phyloP scores from a whole-genome alignment of 2,329 filamentous ascomycete species.

The Phaeosphaeriaceae sp. region DNA sequence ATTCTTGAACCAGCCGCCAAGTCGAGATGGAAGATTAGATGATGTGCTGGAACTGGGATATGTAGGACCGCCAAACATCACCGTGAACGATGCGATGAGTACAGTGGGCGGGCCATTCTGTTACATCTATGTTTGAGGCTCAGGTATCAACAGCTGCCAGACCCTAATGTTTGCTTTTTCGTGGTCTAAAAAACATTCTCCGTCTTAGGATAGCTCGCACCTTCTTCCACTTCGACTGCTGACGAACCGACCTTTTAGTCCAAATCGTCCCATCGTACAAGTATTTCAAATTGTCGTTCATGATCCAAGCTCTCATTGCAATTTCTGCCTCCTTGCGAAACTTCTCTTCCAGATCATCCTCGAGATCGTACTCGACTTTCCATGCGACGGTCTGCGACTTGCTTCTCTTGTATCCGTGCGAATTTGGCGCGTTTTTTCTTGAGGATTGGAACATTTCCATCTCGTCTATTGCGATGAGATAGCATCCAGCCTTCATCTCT shows the following conservation, averaged over 20 bases:
- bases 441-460: not conserved
- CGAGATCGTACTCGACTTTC: not conserved
- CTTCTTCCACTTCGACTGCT: not conserved
- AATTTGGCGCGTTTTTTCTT: not conserved
- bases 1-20: conserved; percentile 53
- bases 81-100: conserved; percentile 50
- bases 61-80: conserved; percentile 23
- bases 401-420: too few relatives aligned
- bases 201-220: not conserved
- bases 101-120: conserved; percentile 55
- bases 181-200: too few relatives aligned
- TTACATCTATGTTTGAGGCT: conserved; percentile 47
- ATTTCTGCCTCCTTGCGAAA: not conserved
- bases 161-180: not conserved
- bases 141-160: too few relatives aligned
- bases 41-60: conserved; percentile 29
- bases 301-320: not conserved
- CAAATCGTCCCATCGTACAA: not conserved
- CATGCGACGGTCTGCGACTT: not conserved
- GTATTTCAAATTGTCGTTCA: not conserved
- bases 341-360: not conserved
- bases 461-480: not conserved
- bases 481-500: not conserved
- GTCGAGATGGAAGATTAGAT: conserved; percentile 56
- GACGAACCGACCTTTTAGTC: not conserved